Conservation (phyloP, 1,284 basidiomycete species). For the Boletus sp. region DNA sequence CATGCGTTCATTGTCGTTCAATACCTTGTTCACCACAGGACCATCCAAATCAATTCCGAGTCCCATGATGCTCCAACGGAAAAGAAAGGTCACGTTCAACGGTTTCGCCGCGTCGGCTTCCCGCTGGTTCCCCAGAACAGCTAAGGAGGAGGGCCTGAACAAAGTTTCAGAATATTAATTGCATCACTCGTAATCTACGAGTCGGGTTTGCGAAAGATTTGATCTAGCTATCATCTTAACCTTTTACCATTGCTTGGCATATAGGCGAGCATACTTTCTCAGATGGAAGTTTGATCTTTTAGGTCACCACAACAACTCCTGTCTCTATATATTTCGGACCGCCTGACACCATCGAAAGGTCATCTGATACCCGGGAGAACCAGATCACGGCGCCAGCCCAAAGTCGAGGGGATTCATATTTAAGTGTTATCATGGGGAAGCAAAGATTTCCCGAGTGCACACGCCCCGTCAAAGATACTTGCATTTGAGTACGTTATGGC, state of each 20-base stretch:
- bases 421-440: slow-evolving; percentile 8
- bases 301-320: not conserved
- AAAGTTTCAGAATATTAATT: slow-evolving; percentile 7
- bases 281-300: slow-evolving; percentile 2
- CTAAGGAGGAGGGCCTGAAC: not conserved
- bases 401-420: slow-evolving; percentile 13
- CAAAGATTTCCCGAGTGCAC: not conserved
- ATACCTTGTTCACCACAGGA: slow-evolving; percentile 15
- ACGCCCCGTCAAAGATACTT: not conserved
- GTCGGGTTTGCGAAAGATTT: not conserved
- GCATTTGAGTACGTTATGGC: slow-evolving; percentile 31
- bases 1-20: not conserved
- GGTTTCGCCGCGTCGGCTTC: not conserved
- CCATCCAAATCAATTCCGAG: not conserved
- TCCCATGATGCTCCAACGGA: not conserved
- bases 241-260: not conserved
- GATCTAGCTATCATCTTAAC: not conserved
- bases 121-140: not conserved
- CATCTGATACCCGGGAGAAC: slow-evolving; percentile 23
- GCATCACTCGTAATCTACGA: not conserved
- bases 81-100: slow-evolving; percentile 1
- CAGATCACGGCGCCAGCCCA: not conserved
- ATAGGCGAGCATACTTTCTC: not conserved
- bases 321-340: slow-evolving; percentile 13
- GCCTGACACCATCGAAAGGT: slow-evolving; percentile 13